Evolutionary conservation across 495 filamentous ascomycete species (phyloP), one percentile per base, ranked within the genome.

Genomic region (Glonium stellatum): DNA sequence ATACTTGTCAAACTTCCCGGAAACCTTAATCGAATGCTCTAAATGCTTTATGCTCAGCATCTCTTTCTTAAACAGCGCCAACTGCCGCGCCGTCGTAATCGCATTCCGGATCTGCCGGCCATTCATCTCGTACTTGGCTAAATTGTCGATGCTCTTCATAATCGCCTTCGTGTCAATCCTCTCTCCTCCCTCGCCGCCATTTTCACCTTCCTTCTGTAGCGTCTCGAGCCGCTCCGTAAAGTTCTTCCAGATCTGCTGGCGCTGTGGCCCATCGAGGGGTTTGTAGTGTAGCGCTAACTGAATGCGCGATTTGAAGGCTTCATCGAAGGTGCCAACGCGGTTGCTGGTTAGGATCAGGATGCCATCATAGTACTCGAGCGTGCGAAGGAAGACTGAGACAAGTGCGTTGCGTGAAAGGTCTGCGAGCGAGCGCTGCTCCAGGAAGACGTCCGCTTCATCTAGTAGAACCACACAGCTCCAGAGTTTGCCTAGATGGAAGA

Each of bases 391-490:
- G 58, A 71, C 70, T 0, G 78, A 78, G 0, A 84, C 80, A 5
- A 84, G 73, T 50, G 74, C 73, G 67, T 83, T 84, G 34, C 81
- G 73, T 57, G 77, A 72, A 6, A 84, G 73, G 44, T 83, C 48
- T 9, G 4, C n/a, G 0, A 68, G 46, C 1, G 46, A 67, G 1
- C 79, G 74, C 54, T 76, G 69, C 11, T 74, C 67, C 1, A 82
- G 70, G 69, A 82, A 79, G 1, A 80, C 74, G 53, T 82, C 79
- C 1, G 76, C 78, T 56, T 82, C 78, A 62, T 82, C 79, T 1
- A 82, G 70, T 8, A 85, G 74, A 10, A 84, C 63, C 12, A 84
- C 74, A 8, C 77, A 79, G 5, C 76, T 77, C 81, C 81, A 85
- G 9, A 72, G 70, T 1, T 71, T 70, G 6, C 75, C 76, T 25